These are phyloP conservation scores for Graphium sp. DNA, from an alignment of 2,329 filamentous ascomycete genomes.

Conservation along the genomic window DNA sequence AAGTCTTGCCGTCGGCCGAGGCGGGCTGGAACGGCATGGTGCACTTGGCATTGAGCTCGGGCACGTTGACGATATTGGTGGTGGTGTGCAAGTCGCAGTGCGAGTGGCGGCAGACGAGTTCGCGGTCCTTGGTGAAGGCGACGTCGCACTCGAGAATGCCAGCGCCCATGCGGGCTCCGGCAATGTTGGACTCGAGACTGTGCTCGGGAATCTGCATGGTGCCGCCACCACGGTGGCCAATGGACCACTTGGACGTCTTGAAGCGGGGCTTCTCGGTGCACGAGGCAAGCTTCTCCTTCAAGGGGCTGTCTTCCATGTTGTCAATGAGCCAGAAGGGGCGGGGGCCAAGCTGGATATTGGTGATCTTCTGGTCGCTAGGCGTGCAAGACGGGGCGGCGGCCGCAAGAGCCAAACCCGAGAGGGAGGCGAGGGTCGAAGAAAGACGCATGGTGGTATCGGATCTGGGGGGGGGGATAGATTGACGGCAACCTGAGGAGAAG, in stretches of 20 bases:
- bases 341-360: slow-evolving; percentile 40
- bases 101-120: slow-evolving; percentile 52
- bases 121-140: slow-evolving; percentile 44
- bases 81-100: slow-evolving; percentile 54
- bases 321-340: slow-evolving; percentile 48
- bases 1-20: slow-evolving; percentile 20
- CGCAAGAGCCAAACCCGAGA: slow-evolving; percentile 1
- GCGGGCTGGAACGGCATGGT: slow-evolving; percentile 42
- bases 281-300: slow-evolving; percentile 41
- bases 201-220: slow-evolving; percentile 50
- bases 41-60: slow-evolving; percentile 48
- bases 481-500: too few species aligned
- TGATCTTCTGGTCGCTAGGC: slow-evolving; percentile 15
- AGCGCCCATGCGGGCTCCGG: slow-evolving; percentile 50
- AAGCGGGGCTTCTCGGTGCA: slow-evolving; percentile 36
- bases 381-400: slow-evolving; percentile 3
- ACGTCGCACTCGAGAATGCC: slow-evolving; percentile 54
- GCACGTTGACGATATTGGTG: slow-evolving; percentile 46
- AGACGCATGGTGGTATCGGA: slow-evolving; percentile 17
- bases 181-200: slow-evolving; percentile 38
- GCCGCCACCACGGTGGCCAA: slow-evolving; percentile 45
- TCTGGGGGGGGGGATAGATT: too few species aligned
- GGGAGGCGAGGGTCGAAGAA: slow-evolving; percentile 11
- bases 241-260: slow-evolving; percentile 34
- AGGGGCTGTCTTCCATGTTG: slow-evolving; percentile 39